Conservation (phyloP, 2,329 filamentous ascomycete genomes). For the Aspergillus ibericus region DNA sequence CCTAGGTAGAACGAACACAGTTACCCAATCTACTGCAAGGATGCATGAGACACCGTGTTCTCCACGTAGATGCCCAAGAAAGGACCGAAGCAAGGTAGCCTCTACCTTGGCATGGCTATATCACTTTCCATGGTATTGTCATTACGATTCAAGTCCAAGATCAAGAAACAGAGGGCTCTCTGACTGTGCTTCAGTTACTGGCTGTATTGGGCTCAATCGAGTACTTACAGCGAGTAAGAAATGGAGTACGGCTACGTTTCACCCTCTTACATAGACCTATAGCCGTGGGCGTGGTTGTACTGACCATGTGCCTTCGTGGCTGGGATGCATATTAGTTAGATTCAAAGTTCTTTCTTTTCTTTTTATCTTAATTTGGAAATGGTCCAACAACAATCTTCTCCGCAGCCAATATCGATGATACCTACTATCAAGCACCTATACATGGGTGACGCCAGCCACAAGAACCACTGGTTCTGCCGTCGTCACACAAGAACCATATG, state of each 20-base stretch:
- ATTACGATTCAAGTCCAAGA: constrained; percentile 29
- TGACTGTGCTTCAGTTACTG: constrained; percentile 31
- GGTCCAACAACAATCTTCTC: too few species aligned
- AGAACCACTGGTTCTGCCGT: too few species aligned
- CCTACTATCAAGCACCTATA: not conserved
- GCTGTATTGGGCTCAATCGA: constrained; percentile 24
- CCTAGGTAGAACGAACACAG: constrained; percentile 15
- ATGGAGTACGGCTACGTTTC: constrained; percentile 41
- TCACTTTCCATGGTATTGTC: constrained; percentile 20
- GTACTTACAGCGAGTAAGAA: constrained; percentile 24
- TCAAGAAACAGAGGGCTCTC: constrained; percentile 35
- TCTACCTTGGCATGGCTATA: constrained; percentile 16
- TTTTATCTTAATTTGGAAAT: too few species aligned
- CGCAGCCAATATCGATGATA: not conserved
- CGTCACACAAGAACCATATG: too few species aligned
- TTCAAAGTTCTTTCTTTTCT: too few species aligned
- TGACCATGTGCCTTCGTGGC: not conserved
- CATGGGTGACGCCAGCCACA: too few species aligned
- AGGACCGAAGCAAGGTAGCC: not conserved
- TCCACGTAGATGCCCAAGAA: constrained; percentile 6
- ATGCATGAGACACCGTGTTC: not conserved
- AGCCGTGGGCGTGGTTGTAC: not conserved
- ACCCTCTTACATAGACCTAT: constrained; percentile 23
- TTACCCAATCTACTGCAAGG: constrained; percentile 15
- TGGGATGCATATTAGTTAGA: too few species aligned